These are phyloP conservation scores for Rhodotorula babjevae DNA, from an alignment of 768 basidiomycete species.

Conservation along the genomic window DNA sequence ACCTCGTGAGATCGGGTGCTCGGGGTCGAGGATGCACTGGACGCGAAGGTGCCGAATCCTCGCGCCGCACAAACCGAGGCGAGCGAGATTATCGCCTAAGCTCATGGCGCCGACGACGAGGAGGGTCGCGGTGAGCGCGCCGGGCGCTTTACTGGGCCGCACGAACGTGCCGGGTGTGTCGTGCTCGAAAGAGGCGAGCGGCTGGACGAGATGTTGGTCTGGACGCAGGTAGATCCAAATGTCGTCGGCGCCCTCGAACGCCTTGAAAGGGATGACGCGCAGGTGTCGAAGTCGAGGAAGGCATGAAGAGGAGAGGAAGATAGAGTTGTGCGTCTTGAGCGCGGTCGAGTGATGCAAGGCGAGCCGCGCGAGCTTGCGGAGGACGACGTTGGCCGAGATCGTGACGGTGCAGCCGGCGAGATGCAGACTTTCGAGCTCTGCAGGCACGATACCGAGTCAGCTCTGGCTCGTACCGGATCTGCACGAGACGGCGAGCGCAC, in stretches of 20 bases:
- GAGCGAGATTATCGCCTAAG: too few species aligned
- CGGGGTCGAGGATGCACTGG: too few species aligned
- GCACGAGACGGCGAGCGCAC: not conserved
- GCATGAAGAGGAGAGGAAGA: not conserved
- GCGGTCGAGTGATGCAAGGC: not conserved
- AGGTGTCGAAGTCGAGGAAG: not conserved
- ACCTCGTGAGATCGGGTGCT: too few species aligned
- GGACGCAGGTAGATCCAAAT: not conserved
- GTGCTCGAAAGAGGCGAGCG: not conserved
- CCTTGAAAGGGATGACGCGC: fast-evolving
- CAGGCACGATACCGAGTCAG: too few species aligned
- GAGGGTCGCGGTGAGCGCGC: too few species aligned
- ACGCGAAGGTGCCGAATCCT: too few species aligned
- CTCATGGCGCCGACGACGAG: too few species aligned
- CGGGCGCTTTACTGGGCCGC: too few species aligned
- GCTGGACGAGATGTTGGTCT: not conserved
- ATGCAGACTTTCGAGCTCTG: not conserved
- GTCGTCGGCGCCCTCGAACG: too few species aligned
- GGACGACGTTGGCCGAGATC: not conserved
- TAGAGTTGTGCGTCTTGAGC: not conserved
- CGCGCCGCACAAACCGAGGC: too few species aligned
- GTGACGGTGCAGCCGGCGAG: not conserved
- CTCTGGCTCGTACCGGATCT: too few species aligned
- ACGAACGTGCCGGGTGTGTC: too few species aligned
- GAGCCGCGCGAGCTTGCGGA: not conserved